Evolutionary conservation across 495 filamentous ascomycete species (phyloP).

Genomic region (Talaromyces liani): DNA sequence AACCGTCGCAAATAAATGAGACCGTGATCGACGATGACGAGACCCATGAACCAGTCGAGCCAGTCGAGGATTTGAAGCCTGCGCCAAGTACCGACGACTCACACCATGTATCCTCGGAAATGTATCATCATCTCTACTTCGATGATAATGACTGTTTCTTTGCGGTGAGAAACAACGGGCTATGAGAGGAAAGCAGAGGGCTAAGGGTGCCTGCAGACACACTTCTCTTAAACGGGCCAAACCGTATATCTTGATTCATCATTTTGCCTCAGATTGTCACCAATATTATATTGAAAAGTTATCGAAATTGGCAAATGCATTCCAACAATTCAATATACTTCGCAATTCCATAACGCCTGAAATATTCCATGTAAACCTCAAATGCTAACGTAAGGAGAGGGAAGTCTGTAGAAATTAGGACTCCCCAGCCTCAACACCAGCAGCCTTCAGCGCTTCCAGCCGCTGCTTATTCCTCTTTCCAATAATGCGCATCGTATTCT

Average conservation of each 20-base stretch:
- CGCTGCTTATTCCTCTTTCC: conserved; percentile 57
- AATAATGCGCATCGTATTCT: conserved; percentile 54
- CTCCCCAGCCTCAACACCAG: conserved; percentile 11
- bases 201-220: neutral
- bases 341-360: neutral
- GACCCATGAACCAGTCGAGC: conserved; percentile 19
- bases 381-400: neutral
- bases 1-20: neutral
- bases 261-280: neutral
- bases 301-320: neutral
- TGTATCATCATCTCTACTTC: conserved; percentile 31
- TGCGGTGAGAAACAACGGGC: conserved; percentile 17
- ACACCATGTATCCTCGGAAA: conserved; percentile 16
- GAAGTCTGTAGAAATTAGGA: neutral
- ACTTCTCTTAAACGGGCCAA: neutral
- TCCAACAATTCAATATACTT: neutral
- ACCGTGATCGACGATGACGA: neutral
- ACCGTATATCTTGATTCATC: neutral
- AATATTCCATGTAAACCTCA: neutral
- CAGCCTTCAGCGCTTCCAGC: conserved; percentile 44
- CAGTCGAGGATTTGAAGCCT: conserved; percentile 11
- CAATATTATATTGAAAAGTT: neutral
- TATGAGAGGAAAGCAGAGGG: neutral
- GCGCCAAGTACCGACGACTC: neutral
- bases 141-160: conserved; percentile 39